Percentiles rank a stretch among this genome's conserved stretches.
These are phyloP conservation scores for Tuber calosporum DNA, from an alignment of 495 filamentous ascomycete genomes.

Conservation along the genomic window DNA sequence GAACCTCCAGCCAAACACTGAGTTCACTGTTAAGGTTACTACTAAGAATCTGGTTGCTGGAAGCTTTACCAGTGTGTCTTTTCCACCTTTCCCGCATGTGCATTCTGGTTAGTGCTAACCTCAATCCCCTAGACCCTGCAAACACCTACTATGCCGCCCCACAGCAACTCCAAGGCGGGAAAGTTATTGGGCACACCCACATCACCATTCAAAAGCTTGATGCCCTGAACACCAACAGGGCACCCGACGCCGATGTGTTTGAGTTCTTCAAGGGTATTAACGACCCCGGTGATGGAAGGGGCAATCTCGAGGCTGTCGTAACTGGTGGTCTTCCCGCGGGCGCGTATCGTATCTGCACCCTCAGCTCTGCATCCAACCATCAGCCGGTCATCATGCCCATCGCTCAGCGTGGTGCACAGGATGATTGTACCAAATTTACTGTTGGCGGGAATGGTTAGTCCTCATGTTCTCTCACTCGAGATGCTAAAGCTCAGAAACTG, in stretches of 20 bases:
- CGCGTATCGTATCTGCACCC: constrained; percentile 62
- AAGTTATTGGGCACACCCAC: constrained; percentile 62
- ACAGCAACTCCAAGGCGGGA: constrained; percentile 52
- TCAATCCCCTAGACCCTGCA: constrained; percentile 34
- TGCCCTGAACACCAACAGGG: constrained; percentile 48
- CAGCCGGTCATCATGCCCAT: constrained; percentile 71
- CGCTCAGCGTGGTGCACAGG: constrained; percentile 62
- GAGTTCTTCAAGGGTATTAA: constrained; percentile 73
- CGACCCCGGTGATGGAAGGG: constrained; percentile 58
- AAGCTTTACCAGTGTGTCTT: constrained; percentile 31
- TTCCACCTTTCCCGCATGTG: not conserved
- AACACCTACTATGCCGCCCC: constrained; percentile 59
- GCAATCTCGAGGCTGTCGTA: constrained; percentile 52
- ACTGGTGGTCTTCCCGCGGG: constrained; percentile 57
- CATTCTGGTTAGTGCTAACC: constrained; percentile 10
- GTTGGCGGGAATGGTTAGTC: constrained; percentile 41
- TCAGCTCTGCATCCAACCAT: constrained; percentile 60
- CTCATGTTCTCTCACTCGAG: constrained; percentile 29
- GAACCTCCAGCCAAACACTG: constrained; percentile 46
- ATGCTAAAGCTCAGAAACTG: constrained; percentile 9
- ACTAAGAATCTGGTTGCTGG: constrained; percentile 52
- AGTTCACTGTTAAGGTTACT: constrained; percentile 56
- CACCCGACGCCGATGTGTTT: constrained; percentile 53
- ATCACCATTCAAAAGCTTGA: constrained; percentile 59
- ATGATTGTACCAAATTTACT: constrained; percentile 62